Conservation (phyloP, 139 green algal species). For the Chlorella sp. region DNA sequence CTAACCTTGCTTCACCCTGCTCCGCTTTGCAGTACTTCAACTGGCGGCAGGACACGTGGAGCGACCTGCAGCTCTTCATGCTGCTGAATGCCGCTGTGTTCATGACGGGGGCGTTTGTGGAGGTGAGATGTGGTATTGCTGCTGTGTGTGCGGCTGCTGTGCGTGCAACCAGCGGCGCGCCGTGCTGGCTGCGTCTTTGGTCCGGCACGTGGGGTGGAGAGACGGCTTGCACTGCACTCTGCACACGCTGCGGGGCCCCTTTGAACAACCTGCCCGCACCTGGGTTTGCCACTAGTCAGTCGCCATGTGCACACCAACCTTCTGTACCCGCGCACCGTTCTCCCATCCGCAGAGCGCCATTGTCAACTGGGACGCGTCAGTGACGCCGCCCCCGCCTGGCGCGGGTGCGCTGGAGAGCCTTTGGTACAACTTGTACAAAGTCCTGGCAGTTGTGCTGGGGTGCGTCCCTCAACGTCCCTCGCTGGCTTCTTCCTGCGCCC, state of each 20-base stretch:
- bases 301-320: not conserved
- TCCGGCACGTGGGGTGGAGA: no score
- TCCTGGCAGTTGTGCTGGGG: conserved; percentile 4
- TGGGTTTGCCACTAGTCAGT: no score
- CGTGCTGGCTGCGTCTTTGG: not conserved
- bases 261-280: no score
- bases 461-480: no score
- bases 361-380: not conserved
- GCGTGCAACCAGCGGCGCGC: no score
- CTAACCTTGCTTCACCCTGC: not conserved
- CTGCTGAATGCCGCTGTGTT: not conserved
- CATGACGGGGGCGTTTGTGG: not conserved
- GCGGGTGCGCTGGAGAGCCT: not conserved
- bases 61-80: conserved; percentile 25
- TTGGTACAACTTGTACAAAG: not conserved
- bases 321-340: not conserved
- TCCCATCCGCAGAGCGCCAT: not conserved
- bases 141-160: no score
- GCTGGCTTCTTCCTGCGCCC: no score
- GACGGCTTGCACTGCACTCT: no score
- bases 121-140: conserved; percentile 3
- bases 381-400: not conserved
- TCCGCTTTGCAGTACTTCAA: conserved; percentile 7
- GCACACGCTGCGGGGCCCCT: not conserved
- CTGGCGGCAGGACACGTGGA: conserved; percentile 18